Conservation (phyloP, 495 filamentous ascomycete genomes). For the Neurospora africana region DNA sequence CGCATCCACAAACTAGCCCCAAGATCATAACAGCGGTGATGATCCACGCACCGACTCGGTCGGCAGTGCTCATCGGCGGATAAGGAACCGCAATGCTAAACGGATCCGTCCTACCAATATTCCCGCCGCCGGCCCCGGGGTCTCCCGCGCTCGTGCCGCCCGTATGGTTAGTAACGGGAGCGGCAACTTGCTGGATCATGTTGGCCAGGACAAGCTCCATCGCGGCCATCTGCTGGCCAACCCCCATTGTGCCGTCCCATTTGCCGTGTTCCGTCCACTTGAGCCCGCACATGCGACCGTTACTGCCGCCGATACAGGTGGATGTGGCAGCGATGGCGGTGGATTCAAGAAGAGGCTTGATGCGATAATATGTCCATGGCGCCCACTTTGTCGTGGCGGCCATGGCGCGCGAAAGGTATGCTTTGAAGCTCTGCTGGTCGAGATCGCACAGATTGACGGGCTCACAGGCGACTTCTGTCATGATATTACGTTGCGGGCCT, state of each 20-base stretch:
- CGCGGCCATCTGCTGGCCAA: constrained; percentile 63
- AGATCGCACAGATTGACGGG: constrained; percentile 48
- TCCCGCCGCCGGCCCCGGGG: constrained; percentile 49
- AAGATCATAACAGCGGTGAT: constrained; percentile 39
- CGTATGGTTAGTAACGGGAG: constrained; percentile 51
- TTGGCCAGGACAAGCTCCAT: constrained; percentile 56
- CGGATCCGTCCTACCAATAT: constrained; percentile 23
- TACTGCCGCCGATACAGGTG: constrained; percentile 49
- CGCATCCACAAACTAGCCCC: constrained; percentile 18
- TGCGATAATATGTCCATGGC: constrained; percentile 47
- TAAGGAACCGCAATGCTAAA: constrained; percentile 6
- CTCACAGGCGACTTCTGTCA: constrained; percentile 69
- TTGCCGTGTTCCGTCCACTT: constrained; percentile 48
- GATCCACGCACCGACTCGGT: constrained; percentile 51
- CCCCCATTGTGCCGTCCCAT: constrained; percentile 48
- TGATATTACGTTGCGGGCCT: constrained; percentile 34
- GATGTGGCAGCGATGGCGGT: constrained; percentile 57
- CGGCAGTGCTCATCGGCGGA: constrained; percentile 35
- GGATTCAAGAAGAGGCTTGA: constrained; percentile 52
- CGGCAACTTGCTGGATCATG: constrained; percentile 32
- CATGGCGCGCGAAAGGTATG: constrained; percentile 68
- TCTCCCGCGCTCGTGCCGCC: constrained; percentile 71
- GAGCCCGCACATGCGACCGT: constrained; percentile 57
- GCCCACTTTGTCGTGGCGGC: constrained; percentile 59
- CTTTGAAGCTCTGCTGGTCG: constrained; percentile 75